A percentile compares a stretch with the other conserved stretches of the same genome.
Conservation (phyloP, 352 stramenopile genomes). For the Achlya hypogyna region DNA sequence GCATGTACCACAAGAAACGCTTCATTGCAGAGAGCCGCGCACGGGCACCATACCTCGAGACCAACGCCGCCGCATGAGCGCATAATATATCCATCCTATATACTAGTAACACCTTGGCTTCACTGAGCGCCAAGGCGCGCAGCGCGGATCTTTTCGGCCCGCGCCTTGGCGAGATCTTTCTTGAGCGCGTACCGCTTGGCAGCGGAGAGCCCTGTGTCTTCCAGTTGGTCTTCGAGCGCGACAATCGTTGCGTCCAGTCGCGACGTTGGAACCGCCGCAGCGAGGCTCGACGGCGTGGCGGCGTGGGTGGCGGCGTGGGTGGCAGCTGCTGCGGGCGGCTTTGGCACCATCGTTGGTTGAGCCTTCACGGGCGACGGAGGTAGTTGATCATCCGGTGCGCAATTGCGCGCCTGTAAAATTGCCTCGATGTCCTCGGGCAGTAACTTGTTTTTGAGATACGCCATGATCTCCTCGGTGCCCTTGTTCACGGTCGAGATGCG, state of each 20-base stretch:
- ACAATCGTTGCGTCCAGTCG: slow-evolving; percentile 30
- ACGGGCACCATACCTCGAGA: slow-evolving; percentile 2
- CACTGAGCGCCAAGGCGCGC: slow-evolving; percentile 14
- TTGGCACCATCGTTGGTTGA: not conserved
- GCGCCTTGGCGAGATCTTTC: slow-evolving; percentile 65
- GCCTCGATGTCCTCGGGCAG: slow-evolving; percentile 23
- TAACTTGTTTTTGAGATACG: slow-evolving; percentile 75
- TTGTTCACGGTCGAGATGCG: slow-evolving; percentile 62
- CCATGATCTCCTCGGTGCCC: slow-evolving; percentile 58
- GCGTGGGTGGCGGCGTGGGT: not conserved
- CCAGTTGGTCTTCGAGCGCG: slow-evolving; percentile 49
- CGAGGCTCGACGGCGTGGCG: no score
- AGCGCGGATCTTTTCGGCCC: slow-evolving; percentile 50
- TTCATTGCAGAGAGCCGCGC: slow-evolving; percentile 14
- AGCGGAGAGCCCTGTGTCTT: slow-evolving; percentile 47
- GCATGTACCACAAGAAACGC: slow-evolving; percentile 60
- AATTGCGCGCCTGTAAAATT: not conserved
- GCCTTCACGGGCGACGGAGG: not conserved
- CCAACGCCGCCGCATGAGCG: not conserved
- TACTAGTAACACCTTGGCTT: slow-evolving; percentile 7
- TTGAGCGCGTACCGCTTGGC: slow-evolving; percentile 74
- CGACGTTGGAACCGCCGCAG: not conserved
- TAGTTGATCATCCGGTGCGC: not conserved
- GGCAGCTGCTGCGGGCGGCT: not conserved
- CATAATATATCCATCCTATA: not conserved